A percentile compares a stretch with the other conserved stretches of the same genome.
Conservation (phyloP, 768 basidiomycete species). For the Macrolepiota dolichaula region DNA sequence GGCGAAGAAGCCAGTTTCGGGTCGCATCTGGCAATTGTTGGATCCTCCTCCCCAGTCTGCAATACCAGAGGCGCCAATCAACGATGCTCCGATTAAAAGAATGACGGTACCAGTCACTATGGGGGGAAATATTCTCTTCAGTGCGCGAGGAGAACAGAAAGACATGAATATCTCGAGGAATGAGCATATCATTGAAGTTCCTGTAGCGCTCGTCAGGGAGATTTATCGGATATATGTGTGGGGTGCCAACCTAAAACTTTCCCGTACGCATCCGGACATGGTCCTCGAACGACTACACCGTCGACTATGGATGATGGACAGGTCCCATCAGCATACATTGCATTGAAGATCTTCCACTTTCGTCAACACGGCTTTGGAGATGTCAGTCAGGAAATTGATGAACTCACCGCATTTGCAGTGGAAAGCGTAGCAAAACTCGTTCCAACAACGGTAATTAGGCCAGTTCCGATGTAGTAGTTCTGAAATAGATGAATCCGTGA, state of each 20-base stretch:
- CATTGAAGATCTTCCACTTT: conserved; percentile 55
- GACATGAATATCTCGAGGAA: conserved; percentile 80
- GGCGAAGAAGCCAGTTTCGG: conserved; percentile 60
- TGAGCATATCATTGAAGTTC: conserved; percentile 73
- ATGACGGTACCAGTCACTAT: conserved; percentile 82
- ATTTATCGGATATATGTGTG: background rate
- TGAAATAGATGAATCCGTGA: conserved; percentile 59
- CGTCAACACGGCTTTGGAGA: background rate
- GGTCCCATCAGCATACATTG: conserved; percentile 77
- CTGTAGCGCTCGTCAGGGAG: conserved; percentile 25
- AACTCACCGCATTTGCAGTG: conserved; percentile 57
- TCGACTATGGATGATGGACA: conserved; percentile 62
- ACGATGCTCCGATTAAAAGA: conserved; percentile 74
- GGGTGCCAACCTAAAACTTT: conserved; percentile 57
- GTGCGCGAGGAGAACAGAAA: conserved; percentile 61
- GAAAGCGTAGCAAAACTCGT: conserved; percentile 78
- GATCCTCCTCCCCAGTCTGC: conserved; percentile 85
- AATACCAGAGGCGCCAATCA: conserved; percentile 72
- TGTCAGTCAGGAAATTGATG: background rate
- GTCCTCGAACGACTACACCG: conserved; percentile 52
- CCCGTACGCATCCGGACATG: conserved; percentile 82
- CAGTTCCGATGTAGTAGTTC: conserved; percentile 75
- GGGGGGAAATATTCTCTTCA: conserved; percentile 74
- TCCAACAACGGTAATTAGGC: conserved; percentile 77
- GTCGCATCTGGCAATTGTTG: conserved; percentile 63